phyloP scores from a whole-genome alignment of 305 asterid species.

The Fraxinus xanthoxyloides region DNA sequence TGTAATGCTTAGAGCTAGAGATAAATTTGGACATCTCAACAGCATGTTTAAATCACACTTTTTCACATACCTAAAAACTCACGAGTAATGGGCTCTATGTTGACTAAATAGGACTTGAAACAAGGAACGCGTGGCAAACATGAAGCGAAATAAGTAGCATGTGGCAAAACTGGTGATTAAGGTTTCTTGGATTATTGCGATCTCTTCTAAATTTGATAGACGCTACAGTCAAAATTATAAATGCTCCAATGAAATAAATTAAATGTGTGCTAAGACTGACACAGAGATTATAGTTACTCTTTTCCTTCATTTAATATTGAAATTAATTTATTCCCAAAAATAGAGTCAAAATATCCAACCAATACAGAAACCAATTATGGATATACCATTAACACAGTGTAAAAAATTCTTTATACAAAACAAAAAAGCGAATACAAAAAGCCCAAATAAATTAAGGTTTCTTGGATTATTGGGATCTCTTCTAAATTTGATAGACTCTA shows the following conservation, averaged over 20 bases:
- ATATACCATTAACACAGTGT: neutral
- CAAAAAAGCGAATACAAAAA: no score
- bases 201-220: neutral
- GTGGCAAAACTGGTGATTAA: neutral
- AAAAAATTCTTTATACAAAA: neutral
- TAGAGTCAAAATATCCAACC: neutral
- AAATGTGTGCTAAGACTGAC: neutral
- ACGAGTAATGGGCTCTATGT: conserved; percentile 21
- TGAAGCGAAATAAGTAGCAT: neutral
- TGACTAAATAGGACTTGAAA: conserved; percentile 29
- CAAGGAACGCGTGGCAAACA: conserved; percentile 39
- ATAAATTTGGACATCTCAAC: conserved; percentile 9
- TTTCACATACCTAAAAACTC: conserved; percentile 20
- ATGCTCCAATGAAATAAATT: neutral
- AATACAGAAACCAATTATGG: neutral
- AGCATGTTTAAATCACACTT: conserved; percentile 19
- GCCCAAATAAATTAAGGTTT: neutral
- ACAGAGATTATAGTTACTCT: neutral
- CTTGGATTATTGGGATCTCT: neutral
- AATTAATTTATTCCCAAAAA: neutral
- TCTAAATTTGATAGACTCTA: neutral
- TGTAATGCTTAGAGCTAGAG: conserved; percentile 2
- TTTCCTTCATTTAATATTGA: neutral
- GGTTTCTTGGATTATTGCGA: neutral
- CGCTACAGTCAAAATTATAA: neutral